These are phyloP conservation scores for Jamesozyma piceae DNA, from an alignment of 805 yeast species.

Conservation along the genomic window DNA sequence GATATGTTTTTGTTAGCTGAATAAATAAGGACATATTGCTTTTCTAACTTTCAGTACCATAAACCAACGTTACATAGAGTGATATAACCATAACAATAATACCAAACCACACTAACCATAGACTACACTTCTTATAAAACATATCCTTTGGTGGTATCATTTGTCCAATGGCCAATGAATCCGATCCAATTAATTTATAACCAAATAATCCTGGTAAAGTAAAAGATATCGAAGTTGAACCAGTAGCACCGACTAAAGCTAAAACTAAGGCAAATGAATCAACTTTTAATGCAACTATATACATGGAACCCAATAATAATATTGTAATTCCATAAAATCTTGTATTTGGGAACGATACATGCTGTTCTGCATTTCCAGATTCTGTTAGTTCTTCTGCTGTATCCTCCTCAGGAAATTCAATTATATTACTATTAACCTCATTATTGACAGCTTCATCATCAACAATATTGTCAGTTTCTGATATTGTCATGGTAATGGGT, in stretches of 20 bases:
- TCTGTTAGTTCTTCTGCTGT: slow-evolving; percentile 2
- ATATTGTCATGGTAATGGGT: slow-evolving; percentile 9
- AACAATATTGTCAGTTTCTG: slow-evolving; percentile 10
- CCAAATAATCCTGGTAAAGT: slow-evolving; percentile 86
- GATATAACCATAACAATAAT: slow-evolving; percentile 62
- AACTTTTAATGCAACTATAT: slow-evolving; percentile 55
- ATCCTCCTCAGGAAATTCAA: neutral
- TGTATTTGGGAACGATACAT: slow-evolving; percentile 14
- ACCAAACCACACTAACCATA: slow-evolving; percentile 60
- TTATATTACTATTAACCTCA: neutral
- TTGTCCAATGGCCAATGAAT: slow-evolving; percentile 23
- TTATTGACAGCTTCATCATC: slow-evolving; percentile 7
- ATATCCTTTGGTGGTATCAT: slow-evolving; percentile 24
- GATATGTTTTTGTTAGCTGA: too few species aligned
- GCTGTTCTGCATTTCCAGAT: slow-evolving; percentile 10
- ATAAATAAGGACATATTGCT: too few species aligned
- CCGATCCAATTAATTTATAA: slow-evolving; percentile 48
- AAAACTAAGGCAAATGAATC: slow-evolving; percentile 70
- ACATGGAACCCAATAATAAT: slow-evolving; percentile 41
- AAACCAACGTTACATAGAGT: slow-evolving; percentile 32
- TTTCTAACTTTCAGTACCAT: slow-evolving; percentile 6
- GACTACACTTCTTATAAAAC: slow-evolving; percentile 37
- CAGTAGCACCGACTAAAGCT: slow-evolving; percentile 87
- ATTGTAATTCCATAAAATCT: slow-evolving; percentile 35
- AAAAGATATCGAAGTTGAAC: slow-evolving; percentile 85